phyloP scores from a whole-genome alignment of 2,329 filamentous ascomycete species.

The Aspergillus carbonarius region DNA sequence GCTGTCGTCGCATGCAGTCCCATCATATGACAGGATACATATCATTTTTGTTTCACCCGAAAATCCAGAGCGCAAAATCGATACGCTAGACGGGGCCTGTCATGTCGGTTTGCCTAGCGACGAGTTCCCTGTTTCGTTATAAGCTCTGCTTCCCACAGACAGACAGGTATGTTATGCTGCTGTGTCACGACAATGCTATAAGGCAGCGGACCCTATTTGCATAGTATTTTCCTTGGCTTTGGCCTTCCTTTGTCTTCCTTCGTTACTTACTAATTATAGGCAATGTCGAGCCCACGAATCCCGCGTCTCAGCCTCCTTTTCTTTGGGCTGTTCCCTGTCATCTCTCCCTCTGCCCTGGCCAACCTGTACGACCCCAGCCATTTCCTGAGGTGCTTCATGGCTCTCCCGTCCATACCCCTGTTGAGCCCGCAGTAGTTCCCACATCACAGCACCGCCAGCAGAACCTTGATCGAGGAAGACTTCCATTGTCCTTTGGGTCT shows the following conservation, averaged over 20 bases:
- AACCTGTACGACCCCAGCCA: neutral
- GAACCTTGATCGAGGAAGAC: neutral
- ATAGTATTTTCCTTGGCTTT: neutral
- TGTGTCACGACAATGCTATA: constrained; percentile 5
- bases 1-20: neutral
- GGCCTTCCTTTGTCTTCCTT: neutral
- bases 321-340: neutral
- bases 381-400: neutral
- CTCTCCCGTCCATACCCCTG: neutral
- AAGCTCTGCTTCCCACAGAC: neutral
- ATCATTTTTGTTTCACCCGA: neutral
- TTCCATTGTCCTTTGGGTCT: neutral
- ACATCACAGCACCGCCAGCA: neutral
- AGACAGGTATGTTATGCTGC: constrained; percentile 4
- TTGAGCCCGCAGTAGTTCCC: neutral
- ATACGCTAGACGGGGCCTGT: constrained; percentile 1
- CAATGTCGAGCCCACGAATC: neutral
- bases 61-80: neutral
- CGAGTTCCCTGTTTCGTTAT: neutral
- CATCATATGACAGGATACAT: neutral
- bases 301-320: neutral
- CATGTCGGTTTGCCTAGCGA: constrained; percentile 5
- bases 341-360: neutral
- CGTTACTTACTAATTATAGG: constrained; percentile 1
- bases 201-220: neutral